phyloP scores from a whole-genome alignment of 805 yeast genomes.

The Tetrapisispora iriomotensis region DNA sequence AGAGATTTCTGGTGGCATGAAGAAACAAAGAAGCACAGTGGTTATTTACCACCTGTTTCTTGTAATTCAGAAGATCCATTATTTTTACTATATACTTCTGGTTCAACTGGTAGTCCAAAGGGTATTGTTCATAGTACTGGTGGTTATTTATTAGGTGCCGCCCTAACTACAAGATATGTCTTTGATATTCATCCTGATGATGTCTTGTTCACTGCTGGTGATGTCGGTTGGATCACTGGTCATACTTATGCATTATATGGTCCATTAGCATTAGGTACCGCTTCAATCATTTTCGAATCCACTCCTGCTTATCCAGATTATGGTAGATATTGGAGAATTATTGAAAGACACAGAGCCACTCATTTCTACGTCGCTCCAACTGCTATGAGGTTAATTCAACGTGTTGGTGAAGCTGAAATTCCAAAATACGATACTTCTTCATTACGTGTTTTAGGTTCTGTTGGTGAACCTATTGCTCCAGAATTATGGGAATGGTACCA shows the following conservation, averaged over 20 bases:
- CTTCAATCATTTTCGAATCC: constrained; percentile 91
- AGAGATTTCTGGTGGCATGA: constrained; percentile 97
- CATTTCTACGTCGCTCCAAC: constrained; percentile 99
- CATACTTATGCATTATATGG: constrained; percentile 95
- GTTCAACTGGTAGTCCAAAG: constrained; percentile 97
- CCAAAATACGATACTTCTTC: constrained; percentile 72
- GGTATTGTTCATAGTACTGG: constrained; percentile 95
- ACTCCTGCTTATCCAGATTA: constrained; percentile 96
- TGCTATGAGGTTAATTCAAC: constrained; percentile 80
- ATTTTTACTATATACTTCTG: constrained; percentile 92
- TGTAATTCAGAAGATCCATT: constrained; percentile 91
- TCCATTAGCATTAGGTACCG: constrained; percentile 78
- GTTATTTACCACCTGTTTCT: constrained; percentile 78
- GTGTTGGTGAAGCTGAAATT: constrained; percentile 83
- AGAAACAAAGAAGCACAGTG: constrained; percentile 68
- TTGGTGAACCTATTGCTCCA: constrained; percentile 97
- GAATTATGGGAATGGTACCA: constrained; percentile 99
- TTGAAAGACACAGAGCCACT: constrained; percentile 79
- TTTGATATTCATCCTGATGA: constrained; percentile 89
- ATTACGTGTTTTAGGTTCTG: constrained; percentile 90
- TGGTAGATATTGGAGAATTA: constrained; percentile 94
- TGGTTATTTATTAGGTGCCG: constrained; percentile 89
- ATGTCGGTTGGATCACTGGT: constrained; percentile 98
- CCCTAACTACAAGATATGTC: constrained; percentile 82
- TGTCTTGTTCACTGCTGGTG: constrained; percentile 91